Base-by-base conservation (phyloP, 441 rosid genomes). In the Hypseocharis bilobata region DNA sequence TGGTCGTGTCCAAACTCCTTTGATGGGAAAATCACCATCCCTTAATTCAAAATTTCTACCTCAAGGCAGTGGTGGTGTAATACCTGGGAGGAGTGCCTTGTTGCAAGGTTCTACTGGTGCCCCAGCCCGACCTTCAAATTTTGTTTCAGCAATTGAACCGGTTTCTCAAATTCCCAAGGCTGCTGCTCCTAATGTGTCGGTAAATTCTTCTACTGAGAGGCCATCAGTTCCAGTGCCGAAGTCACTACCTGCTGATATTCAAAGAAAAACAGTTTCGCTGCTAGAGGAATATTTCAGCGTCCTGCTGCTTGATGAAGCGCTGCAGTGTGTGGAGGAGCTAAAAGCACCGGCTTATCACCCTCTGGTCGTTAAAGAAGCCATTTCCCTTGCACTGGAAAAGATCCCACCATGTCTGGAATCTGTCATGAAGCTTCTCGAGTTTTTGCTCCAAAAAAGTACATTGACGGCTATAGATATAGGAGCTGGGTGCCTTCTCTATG, bases 301-400 rank as follows among this genome's bases (percentile, higher is more conserved):
- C n/a, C 67, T 72, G 63, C 74, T 80, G 16, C 69, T 83, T 76
- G 94, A 82, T 45, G 98, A 92, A 76, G 97, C 96, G 16, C 42
- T 84, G 75, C 83, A 70, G 69, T 87, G 96, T 45, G 84, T 90
- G 34, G 84, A 83, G 73, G 97, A 92, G 40, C 76, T 90, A 40
- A 77, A 85, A 19, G 73, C 88, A 58, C 91, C 91, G 0, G 79
- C 79, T 11, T 86, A 83, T 76, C 85, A 86, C 52, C 82, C 88
- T 2, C 96, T 89, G 65, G 70, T 89, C 30, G 92, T 89, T 63
- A 92, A 85, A 70, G 96, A 89, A 81, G 91, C 94, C 3, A 82
- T 92, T 60, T 72, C 73, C 26, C 81, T 89, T 34, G 96, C 82
- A 6, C 76, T 92, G 22, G 96, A 88, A 65, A 83, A 84, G 67